Percentiles rank a stretch among this genome's conserved stretches.
These are phyloP conservation scores for Pachyrhizus erosus DNA, from an alignment of 306 rosid genomes.

Conservation along the genomic window DNA sequence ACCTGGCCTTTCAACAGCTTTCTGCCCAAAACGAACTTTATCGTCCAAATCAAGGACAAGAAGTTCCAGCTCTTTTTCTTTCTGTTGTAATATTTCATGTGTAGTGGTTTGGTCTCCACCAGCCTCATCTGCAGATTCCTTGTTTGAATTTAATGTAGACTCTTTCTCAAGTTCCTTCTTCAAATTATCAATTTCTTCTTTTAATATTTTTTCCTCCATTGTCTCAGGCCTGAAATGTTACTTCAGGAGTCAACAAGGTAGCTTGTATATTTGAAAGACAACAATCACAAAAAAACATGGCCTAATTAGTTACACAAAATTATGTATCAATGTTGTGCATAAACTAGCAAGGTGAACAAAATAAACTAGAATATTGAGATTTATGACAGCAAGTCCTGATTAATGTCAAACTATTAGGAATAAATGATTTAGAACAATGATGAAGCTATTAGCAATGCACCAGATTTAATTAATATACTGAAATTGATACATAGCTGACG, in stretches of 20 bases:
- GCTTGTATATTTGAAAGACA: constrained; percentile 37
- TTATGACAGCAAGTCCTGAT: constrained; percentile 9
- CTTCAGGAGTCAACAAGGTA: constrained; percentile 47
- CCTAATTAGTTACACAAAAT: constrained; percentile 24
- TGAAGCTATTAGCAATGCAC: constrained; percentile 13
- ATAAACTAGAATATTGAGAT: constrained; percentile 26
- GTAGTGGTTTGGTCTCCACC: constrained; percentile 54
- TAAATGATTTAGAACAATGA: constrained; percentile 2
- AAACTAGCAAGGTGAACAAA: not conserved
- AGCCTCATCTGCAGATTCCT: constrained; percentile 59
- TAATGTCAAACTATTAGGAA: constrained; percentile 5
- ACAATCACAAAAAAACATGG: constrained; percentile 33
- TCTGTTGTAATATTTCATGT: constrained; percentile 45
- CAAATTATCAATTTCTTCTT: constrained; percentile 78
- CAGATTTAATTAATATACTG: not conserved
- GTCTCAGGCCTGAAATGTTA: constrained; percentile 78
- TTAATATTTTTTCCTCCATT: constrained; percentile 70
- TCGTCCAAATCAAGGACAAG: constrained; percentile 80
- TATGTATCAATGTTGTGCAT: constrained; percentile 4
- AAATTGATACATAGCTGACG: not conserved
- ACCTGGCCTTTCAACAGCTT: constrained; percentile 85
- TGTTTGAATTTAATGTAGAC: constrained; percentile 45
- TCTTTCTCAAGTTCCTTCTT: constrained; percentile 72
- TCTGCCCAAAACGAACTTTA: constrained; percentile 94
- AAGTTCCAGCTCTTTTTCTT: constrained; percentile 76